Percentiles rank a stretch among this genome's conserved stretches.
These are phyloP conservation scores for Carallia brachiata DNA, from an alignment of 345 rosid species.

Conservation along the genomic window DNA sequence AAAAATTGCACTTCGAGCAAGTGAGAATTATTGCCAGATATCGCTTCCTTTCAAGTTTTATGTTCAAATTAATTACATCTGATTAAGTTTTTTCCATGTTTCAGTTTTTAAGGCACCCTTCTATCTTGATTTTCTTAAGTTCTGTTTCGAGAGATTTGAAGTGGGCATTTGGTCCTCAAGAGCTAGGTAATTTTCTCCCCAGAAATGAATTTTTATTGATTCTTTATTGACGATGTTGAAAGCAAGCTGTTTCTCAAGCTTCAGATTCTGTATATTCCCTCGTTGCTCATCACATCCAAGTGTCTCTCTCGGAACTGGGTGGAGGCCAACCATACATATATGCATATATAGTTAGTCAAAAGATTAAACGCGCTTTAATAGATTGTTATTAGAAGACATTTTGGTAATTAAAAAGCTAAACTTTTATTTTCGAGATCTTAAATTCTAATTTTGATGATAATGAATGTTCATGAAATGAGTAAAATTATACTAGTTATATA, in stretches of 20 bases:
- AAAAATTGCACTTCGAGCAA: constrained; percentile 47
- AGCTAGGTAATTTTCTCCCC: constrained; percentile 41
- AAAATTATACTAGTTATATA: too few relatives aligned
- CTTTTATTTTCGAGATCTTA: too few relatives aligned
- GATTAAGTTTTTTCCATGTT: constrained; percentile 10
- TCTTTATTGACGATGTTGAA: not conserved
- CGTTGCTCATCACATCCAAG: too few relatives aligned
- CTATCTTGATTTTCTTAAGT: constrained; percentile 53
- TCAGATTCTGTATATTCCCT: too few relatives aligned
- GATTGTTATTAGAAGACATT: too few relatives aligned
- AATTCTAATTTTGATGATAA: too few relatives aligned
- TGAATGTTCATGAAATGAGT: too few relatives aligned
- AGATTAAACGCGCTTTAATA: too few relatives aligned
- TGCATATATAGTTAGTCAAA: too few relatives aligned
- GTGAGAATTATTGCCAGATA: constrained; percentile 36
- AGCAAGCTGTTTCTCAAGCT: not conserved
- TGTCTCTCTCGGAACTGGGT: too few relatives aligned
- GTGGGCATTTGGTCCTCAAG: constrained; percentile 94
- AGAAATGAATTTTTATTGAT: not conserved
- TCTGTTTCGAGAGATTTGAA: constrained; percentile 78
- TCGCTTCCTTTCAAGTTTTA: not conserved
- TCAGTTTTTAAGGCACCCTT: constrained; percentile 81
- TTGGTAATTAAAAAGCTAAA: too few relatives aligned
- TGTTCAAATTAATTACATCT: constrained; percentile 2
- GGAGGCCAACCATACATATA: too few relatives aligned